Percentiles rank a stretch among this genome's conserved stretches.
Conservation (phyloP, 2,329 filamentous ascomycete species). For the Cladosporium sp. region DNA sequence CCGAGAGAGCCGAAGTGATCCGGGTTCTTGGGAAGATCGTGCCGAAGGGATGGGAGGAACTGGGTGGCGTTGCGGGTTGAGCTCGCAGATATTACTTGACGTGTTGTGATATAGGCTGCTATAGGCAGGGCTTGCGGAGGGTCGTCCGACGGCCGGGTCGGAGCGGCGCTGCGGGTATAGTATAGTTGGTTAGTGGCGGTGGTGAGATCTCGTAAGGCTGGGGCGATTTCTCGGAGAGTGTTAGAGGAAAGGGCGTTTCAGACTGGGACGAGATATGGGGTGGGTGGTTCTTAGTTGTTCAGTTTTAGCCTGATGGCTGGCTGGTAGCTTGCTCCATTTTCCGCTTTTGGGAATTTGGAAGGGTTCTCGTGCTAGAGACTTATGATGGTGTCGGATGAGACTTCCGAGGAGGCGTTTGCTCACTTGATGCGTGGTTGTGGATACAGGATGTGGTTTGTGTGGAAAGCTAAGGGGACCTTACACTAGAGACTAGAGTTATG, state of each 20-base stretch:
- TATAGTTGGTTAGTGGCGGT: not conserved
- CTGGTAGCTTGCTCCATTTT: not conserved
- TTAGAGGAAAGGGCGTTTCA: not conserved
- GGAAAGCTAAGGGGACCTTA: not conserved
- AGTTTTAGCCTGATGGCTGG: not conserved
- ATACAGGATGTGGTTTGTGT: not conserved
- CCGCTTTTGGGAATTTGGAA: not conserved
- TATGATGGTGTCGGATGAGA: not conserved
- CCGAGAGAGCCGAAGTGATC: not conserved
- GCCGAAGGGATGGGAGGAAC: not conserved
- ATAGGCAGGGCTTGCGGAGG: not conserved
- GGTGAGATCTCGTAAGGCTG: not conserved
- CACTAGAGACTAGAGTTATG: not conserved
- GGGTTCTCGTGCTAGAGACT: not conserved
- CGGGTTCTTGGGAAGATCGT: not conserved
- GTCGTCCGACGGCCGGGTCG: not conserved
- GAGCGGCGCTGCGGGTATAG: not conserved
- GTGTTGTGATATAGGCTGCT: not conserved
- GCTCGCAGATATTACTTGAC: not conserved
- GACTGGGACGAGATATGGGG: not conserved
- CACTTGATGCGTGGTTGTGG: not conserved
- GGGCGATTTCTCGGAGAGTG: not conserved
- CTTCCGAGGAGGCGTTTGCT: not conserved
- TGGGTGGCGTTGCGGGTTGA: not conserved
- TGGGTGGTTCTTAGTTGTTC: not conserved